Percentiles rank a stretch among this genome's conserved stretches.
phyloP scores from a whole-genome alignment of 805 yeast species.

The Monosporozyma siamensis region DNA sequence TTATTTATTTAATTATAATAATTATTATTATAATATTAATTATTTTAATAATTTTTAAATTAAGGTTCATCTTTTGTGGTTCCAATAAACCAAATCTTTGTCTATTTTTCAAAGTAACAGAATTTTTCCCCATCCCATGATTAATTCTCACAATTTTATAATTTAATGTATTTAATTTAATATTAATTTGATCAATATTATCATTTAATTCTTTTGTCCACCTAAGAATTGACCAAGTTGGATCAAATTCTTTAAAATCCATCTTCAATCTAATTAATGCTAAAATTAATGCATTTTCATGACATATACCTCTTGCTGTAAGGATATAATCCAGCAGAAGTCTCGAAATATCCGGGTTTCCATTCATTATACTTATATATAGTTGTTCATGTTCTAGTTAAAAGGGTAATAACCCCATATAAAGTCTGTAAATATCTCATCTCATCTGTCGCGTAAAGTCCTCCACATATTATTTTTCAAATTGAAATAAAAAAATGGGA shows the following conservation, averaged over 20 bases:
- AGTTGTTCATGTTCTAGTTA: too few relatives aligned
- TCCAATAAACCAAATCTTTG: not conserved
- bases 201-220: slow-evolving; percentile 10
- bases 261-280: slow-evolving; percentile 12
- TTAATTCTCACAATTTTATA: slow-evolving; percentile 16
- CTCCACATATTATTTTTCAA: too few relatives aligned
- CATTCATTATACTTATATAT: not conserved
- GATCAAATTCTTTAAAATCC: slow-evolving; percentile 1
- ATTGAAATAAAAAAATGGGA: too few relatives aligned
- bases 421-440: too few relatives aligned
- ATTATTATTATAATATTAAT: not conserved
- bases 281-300: slow-evolving; percentile 16
- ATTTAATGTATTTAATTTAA: slow-evolving; percentile 16
- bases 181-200: slow-evolving; percentile 15
- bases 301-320: slow-evolving; percentile 15
- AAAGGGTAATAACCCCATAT: too few relatives aligned
- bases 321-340: slow-evolving; percentile 1
- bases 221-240: slow-evolving; percentile 4
- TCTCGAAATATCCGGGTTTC: not conserved
- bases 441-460: not conserved
- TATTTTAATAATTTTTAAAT: too few relatives aligned
- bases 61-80: too few relatives aligned
- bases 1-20: not conserved
- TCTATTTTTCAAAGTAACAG: slow-evolving; percentile 8
- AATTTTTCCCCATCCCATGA: slow-evolving; percentile 19